Evolutionary conservation across 768 basidiomycete genomes (phyloP), one percentile per base, ranked within the genome.

Genomic region (Phaeotremella fagi): DNA sequence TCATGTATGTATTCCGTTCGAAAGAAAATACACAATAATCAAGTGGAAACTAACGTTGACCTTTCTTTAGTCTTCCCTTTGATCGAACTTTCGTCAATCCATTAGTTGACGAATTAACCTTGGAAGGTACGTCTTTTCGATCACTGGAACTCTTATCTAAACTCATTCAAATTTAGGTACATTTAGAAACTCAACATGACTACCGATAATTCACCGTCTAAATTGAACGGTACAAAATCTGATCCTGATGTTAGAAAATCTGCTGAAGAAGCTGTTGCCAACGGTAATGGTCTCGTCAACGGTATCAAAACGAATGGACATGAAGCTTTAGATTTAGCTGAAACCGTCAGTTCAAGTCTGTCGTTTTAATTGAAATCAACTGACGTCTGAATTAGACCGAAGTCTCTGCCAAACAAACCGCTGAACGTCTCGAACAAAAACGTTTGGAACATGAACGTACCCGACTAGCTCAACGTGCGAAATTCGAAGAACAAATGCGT

Each of bases 401-500:
- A 43, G 64, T 51, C 5, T 41, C 57, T 16, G 48, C 48, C 33
- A 63, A 68, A 50, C 57, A 68, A 51, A 54, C 63, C 45, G 56
- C 59, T 29, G 58, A 66, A 86, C 87, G 88, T 65, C 85, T 90
- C 57, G 89, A 92, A 72, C 79, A 90, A 69, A 95, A 91, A 74
- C 86, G 90, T 63, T 77, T 74, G 76, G 85, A 91, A 75, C 90
- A 97, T 70, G 90, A 95, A 75, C 84, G 88, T 47, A 88, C 91
- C 76, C 88, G 91, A 57, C 78, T 78, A 33, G 73, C 88, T 37
- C 91, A 94, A 73, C 85, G 90, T 71, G 86, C 84, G 75, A 76
- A 88, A 66, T 98, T 97, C 75, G 92, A 98, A 76, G 89, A 94
- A 66, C 90, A 95, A 77, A 95, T 95, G 92, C 85, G 86, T 50